Evolutionary conservation across 106 monocot genomes (phyloP).

Genomic region (Dendrobium catenatum): DNA sequence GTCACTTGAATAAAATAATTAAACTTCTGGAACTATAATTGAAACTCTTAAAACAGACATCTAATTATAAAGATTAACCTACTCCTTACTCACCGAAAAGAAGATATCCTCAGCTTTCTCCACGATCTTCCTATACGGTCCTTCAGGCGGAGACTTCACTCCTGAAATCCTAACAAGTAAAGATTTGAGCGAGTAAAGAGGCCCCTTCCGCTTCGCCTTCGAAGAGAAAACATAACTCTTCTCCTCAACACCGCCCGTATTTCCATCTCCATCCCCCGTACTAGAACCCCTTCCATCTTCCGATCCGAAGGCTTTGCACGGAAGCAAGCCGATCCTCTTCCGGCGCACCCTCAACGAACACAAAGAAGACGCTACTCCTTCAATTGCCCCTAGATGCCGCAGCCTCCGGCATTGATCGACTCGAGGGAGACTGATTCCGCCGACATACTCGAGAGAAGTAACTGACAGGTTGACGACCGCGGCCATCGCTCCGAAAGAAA

Average conservation of each 20-base stretch:
- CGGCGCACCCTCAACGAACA: constrained; percentile 1
- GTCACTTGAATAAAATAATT: too few relatives aligned
- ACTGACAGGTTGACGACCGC: constrained; percentile 9
- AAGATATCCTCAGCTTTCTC: constrained; percentile 85
- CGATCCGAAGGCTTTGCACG: constrained; percentile 39
- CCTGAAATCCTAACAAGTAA: constrained; percentile 47
- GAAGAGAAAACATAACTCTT: not conserved
- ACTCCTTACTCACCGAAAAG: constrained; percentile 61
- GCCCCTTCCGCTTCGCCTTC: constrained; percentile 46
- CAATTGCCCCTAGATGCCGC: constrained; percentile 10
- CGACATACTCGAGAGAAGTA: constrained; percentile 7
- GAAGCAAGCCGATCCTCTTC: not conserved
- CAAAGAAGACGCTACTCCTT: constrained; percentile 13
- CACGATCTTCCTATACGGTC: constrained; percentile 58
- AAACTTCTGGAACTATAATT: not conserved
- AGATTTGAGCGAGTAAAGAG: constrained; percentile 62
- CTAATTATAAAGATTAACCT: not conserved
- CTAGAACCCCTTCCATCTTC: constrained; percentile 28
- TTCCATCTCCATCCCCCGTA: not conserved
- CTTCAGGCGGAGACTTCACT: constrained; percentile 19
- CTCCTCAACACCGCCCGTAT: constrained; percentile 3
- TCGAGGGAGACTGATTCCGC: constrained; percentile 6
- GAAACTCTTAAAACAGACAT: not conserved
- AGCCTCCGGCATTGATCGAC: constrained; percentile 10
- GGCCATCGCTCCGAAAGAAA: constrained; percentile 19